Evolutionary conservation across 805 yeast species (phyloP).

Genomic region (Candida sakaeoensis): DNA sequence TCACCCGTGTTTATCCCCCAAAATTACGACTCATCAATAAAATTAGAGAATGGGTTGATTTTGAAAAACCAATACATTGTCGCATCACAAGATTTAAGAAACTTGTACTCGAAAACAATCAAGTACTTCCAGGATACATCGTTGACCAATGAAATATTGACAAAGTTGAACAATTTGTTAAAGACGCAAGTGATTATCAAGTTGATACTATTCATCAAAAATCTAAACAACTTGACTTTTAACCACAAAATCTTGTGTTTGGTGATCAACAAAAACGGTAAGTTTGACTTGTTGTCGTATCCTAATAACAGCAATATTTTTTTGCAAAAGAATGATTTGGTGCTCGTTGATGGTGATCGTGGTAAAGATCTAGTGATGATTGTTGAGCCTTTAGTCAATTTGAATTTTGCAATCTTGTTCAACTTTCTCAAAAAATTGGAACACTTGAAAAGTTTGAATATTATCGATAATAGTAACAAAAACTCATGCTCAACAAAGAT

Average conservation of each 20-base stretch:
- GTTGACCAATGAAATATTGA: constrained; percentile 24
- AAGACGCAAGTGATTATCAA: constrained; percentile 24
- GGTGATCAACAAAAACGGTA: constrained; percentile 59
- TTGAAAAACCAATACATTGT: constrained; percentile 53
- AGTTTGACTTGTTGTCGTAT: constrained; percentile 65
- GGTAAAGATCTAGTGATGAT: constrained; percentile 78
- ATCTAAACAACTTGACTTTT: constrained; percentile 38
- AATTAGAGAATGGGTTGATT: constrained; percentile 61
- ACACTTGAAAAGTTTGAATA: constrained; percentile 53
- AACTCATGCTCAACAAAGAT: constrained; percentile 25
- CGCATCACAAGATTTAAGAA: constrained; percentile 53
- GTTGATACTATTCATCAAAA: constrained; percentile 35
- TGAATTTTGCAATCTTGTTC: constrained; percentile 65
- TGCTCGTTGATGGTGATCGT: constrained; percentile 79
- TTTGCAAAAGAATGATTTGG: constrained; percentile 59
- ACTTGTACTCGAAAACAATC: constrained; percentile 44
- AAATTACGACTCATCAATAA: constrained; percentile 17
- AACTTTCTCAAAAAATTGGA: constrained; percentile 72
- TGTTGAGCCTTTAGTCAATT: constrained; percentile 58
- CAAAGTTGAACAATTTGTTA: constrained; percentile 24
- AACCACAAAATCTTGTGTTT: constrained; percentile 42
- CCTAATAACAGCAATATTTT: constrained; percentile 61
- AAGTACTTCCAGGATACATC: constrained; percentile 48
- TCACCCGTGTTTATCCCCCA: constrained; percentile 1
- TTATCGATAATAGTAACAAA: constrained; percentile 21